phyloP scores from a whole-genome alignment of 2,329 filamentous ascomycete species.

The Fusarium pseudonygamai region DNA sequence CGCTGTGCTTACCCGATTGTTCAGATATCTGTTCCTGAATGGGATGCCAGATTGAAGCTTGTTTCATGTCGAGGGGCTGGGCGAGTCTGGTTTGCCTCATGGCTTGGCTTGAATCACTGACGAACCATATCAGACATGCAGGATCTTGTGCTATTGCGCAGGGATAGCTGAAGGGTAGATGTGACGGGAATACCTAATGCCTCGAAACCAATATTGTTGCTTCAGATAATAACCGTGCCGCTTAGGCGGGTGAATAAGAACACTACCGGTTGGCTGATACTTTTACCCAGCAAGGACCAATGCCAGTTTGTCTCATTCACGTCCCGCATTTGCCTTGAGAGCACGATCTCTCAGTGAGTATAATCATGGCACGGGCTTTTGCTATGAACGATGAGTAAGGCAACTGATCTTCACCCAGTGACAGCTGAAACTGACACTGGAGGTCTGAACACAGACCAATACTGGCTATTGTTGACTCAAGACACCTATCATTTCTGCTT shows the following conservation, averaged over 20 bases:
- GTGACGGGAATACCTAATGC: neutral
- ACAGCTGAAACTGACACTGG: slow-evolving; percentile 1
- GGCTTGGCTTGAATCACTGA: slow-evolving; percentile 14
- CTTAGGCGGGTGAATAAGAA: neutral
- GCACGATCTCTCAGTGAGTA: neutral
- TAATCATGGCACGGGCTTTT: neutral
- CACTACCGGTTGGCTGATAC: neutral
- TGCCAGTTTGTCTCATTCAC: neutral
- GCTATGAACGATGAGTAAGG: neutral
- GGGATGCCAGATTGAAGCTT: neutral
- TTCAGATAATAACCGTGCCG: neutral
- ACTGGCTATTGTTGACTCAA: neutral
- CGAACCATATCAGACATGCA: slow-evolving; percentile 8
- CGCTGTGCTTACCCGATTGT: neutral
- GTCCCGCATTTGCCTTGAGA: neutral
- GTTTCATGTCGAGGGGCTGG: slow-evolving; percentile 7
- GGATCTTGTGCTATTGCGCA: neutral
- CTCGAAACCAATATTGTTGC: neutral
- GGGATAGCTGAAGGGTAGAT: neutral
- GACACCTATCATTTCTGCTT: neutral
- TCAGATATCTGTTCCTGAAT: neutral
- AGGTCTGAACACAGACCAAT: neutral
- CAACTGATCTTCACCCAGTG: neutral
- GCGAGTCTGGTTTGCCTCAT: neutral
- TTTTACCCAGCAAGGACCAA: neutral